Base-by-base conservation (phyloP, 352 stramenopile species). In the Phytophthora aleatoria region DNA sequence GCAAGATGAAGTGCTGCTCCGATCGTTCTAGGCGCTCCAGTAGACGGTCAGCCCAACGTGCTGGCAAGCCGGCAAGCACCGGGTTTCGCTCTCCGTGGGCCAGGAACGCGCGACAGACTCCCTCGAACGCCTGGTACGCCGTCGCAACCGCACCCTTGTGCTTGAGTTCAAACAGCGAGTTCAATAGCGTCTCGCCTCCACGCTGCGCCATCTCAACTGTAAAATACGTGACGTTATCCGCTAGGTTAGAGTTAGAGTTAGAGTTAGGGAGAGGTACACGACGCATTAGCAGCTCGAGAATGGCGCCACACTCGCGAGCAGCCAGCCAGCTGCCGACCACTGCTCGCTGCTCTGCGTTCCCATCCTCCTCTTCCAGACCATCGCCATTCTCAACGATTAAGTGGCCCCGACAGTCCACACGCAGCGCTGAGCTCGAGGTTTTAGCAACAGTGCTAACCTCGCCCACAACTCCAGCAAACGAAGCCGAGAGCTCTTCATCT, bases 261-360 rank as follows among this genome's bases (percentile, higher is more conserved):
- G 65, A 58, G 10, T 50, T 54, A 11, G 84, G 67, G 53, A 90
- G 62, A 20, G 87, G 74, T 36, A 90, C 68, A 33, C 76, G 73
- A 12, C 79, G 76, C 75, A 97, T 90, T 1, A 97, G 64, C 38
- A 87, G 67, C 20, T 92, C 77, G 30, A 97, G 64, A 57, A 93
- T 93, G 2, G 80, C 81, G 9, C 85, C 87, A 35, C 84, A 90
- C 58, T 96, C 90, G 20, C 89, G 85, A 50, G 87, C 87, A 3
- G 90, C 81, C 5, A 97, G 77, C 90, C 90, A 97, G 55, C 84
- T 94, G 15, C 87, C 85, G 0, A 96, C 85, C 0, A 97, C 88
- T 3, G 87, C 87, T 31, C 85, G 85, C 51, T 96, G 85, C 27
- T 90, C 75, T 3, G 74, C 67, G 38, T 91, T 84, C 20, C 61